Base-by-base conservation (phyloP, 192 early-diverging fungal genomes). In the Entophlyctis luteolus region DNA sequence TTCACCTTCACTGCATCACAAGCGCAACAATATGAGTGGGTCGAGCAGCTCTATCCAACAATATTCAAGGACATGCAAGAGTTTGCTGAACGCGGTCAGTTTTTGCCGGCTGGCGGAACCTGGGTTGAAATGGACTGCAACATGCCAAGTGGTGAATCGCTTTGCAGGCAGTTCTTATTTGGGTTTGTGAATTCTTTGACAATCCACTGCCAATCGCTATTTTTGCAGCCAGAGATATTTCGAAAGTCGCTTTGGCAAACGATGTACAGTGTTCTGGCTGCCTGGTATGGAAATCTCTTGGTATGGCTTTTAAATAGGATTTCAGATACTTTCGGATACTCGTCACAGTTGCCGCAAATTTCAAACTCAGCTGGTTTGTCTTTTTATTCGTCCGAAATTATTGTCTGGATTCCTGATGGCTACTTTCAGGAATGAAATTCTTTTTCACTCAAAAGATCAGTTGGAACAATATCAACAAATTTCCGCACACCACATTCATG, bases 121-220 rank as follows among this genome's bases (percentile, higher is more conserved):
- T 98, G 94, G 95, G 85, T 97, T 12, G 97, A 99, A 73, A 98
- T 97, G 94, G 97, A 99, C 76, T 91, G 90, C 77, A 98, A 99
- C 79, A 77, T 99, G 39, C 97, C 97, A 3, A 90, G 89, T 37
- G 97, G 97, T n/a, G 97, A 99, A 73, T 86, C 91, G 2, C 72
- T 99, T 33, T 88, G 85, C 54, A 84, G 97, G 16, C 97, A 99
- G 73, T 96, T 99, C 78, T 73, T 98, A 20, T 90, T 93, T 37
- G 97, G 90, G 65, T 57, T 79, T 76, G 72, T 34, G 45, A 4
- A 36, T 45, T 10, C n/a, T 66, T 36, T 22, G 37, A 20, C 1
- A 28, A 4, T 14, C 33, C 46, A 3, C 45, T 8, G 31, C 3
- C 5, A 29, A 23, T 53, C 38, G 6, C 12, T 29, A 5, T 66